These are phyloP conservation scores for Earliella scabrosa DNA, from an alignment of 1,284 basidiomycete species.

Conservation along the genomic window DNA sequence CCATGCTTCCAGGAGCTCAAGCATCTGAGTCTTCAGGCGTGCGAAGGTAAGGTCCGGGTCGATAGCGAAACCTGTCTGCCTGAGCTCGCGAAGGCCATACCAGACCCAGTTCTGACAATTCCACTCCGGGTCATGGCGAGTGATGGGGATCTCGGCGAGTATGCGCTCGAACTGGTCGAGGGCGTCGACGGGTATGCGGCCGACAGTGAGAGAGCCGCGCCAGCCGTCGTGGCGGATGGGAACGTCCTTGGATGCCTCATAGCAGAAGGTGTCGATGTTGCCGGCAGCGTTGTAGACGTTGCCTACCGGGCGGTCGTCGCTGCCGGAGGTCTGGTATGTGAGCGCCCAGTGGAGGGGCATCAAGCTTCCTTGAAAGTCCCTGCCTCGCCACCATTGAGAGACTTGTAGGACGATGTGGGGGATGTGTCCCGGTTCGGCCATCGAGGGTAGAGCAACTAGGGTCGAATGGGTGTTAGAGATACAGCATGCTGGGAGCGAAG, in stretches of 20 bases:
- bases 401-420: too few species aligned
- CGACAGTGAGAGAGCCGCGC: conserved; percentile 25
- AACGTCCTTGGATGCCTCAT: conserved; percentile 17
- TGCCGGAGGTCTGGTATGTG: conserved; percentile 23
- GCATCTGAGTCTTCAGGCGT: conserved; percentile 16
- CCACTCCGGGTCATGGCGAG: conserved; percentile 24
- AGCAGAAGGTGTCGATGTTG: conserved; percentile 28
- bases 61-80: conserved; percentile 19
- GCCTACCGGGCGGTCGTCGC: conserved; percentile 18
- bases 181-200: conserved; percentile 18
- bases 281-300: conserved; percentile 28
- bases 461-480: too few species aligned
- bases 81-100: conserved; percentile 22
- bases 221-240: conserved; percentile 24
- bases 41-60: conserved; percentile 21
- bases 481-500: too few species aligned
- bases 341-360: conserved; percentile 29
- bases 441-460: too few species aligned
- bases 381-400: too few species aligned
- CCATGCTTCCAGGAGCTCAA: conserved; percentile 27
- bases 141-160: conserved; percentile 20
- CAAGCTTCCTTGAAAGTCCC: too few species aligned
- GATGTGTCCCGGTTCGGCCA: too few species aligned
- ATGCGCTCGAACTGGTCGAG: conserved; percentile 22
- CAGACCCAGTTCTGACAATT: conserved; percentile 31